phyloP scores from a whole-genome alignment of 768 basidiomycete genomes.

The Tremella mesenterica region DNA sequence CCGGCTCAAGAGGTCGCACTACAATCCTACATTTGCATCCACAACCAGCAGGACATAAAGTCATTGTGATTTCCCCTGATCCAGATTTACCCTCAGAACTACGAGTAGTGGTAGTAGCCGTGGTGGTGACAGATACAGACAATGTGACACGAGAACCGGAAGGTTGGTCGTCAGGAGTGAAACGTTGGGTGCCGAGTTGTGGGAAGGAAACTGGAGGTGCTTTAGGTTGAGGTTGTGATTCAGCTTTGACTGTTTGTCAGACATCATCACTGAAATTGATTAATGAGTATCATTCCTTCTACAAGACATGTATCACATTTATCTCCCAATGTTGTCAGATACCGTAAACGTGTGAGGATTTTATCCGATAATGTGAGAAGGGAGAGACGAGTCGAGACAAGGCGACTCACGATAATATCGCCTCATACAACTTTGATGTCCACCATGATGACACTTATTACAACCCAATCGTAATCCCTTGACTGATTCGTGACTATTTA shows the following conservation, averaged over 20 bases:
- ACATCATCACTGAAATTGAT: neutral
- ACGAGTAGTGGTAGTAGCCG: neutral
- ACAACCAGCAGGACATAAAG: slow-evolving; percentile 33
- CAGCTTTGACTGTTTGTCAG: neutral
- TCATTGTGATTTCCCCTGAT: slow-evolving; percentile 9
- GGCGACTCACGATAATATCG: slow-evolving; percentile 27
- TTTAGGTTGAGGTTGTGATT: too few relatives aligned
- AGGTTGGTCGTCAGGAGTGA: neutral
- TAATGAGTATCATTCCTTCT: neutral
- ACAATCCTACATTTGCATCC: slow-evolving; percentile 32
- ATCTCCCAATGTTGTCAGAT: too few relatives aligned
- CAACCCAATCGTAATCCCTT: slow-evolving; percentile 33
- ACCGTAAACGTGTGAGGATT: too few relatives aligned
- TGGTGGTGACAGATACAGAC: neutral
- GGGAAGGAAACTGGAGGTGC: too few relatives aligned
- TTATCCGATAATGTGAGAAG: too few relatives aligned
- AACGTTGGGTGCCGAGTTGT: too few relatives aligned
- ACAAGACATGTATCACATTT: neutral
- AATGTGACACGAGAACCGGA: neutral
- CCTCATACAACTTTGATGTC: slow-evolving; percentile 29
- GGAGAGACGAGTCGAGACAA: too few relatives aligned
- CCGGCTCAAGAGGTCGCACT: too few relatives aligned
- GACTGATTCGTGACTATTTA: slow-evolving; percentile 14
- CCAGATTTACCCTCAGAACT: slow-evolving; percentile 15
- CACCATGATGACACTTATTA: slow-evolving; percentile 31